These are phyloP conservation scores for Beauveria varroae DNA, from an alignment of 2,329 filamentous ascomycete genomes.

Conservation along the genomic window DNA sequence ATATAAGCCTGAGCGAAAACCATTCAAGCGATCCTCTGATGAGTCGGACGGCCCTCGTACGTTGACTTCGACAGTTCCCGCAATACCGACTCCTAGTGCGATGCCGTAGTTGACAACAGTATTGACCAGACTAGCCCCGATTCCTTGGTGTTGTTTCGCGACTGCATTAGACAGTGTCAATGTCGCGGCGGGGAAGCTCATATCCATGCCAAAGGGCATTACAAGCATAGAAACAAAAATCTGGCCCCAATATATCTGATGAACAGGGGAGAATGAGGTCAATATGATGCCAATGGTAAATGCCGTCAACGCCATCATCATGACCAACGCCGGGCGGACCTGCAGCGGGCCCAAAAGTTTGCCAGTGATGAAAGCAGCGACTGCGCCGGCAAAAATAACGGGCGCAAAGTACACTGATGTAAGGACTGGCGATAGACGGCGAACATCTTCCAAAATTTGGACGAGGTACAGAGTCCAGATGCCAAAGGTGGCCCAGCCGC, in stretches of 20 bases:
- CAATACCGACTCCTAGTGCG: slow-evolving; percentile 56
- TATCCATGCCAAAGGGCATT: slow-evolving; percentile 58
- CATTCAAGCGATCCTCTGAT: slow-evolving; percentile 21
- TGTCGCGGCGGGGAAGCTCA: slow-evolving; percentile 56
- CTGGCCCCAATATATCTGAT: slow-evolving; percentile 58
- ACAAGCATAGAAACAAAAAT: slow-evolving; percentile 51
- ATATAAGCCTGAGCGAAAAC: slow-evolving; percentile 31
- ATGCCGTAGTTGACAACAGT: slow-evolving; percentile 65
- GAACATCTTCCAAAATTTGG: slow-evolving; percentile 39
- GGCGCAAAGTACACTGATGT: slow-evolving; percentile 38
- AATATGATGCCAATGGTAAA: slow-evolving; percentile 37
- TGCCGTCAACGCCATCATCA: slow-evolving; percentile 35
- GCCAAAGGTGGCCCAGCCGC: slow-evolving; percentile 48
- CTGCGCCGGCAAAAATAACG: slow-evolving; percentile 33
- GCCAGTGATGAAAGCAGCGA: slow-evolving; percentile 37
- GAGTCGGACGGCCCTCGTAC: slow-evolving; percentile 20
- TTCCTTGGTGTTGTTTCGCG: slow-evolving; percentile 36
- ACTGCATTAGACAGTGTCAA: slow-evolving; percentile 50
- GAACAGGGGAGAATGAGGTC: slow-evolving; percentile 38
- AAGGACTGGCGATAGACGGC: slow-evolving; percentile 34
- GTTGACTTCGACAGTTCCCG: slow-evolving; percentile 52
- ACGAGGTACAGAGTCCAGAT: slow-evolving; percentile 46
- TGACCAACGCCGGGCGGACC: slow-evolving; percentile 30
- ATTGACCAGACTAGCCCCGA: slow-evolving; percentile 47
- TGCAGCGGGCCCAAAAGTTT: slow-evolving; percentile 31